Evolutionary conservation across 805 yeast genomes (phyloP).

Genomic region (Nakazawaea wyomingensis): DNA sequence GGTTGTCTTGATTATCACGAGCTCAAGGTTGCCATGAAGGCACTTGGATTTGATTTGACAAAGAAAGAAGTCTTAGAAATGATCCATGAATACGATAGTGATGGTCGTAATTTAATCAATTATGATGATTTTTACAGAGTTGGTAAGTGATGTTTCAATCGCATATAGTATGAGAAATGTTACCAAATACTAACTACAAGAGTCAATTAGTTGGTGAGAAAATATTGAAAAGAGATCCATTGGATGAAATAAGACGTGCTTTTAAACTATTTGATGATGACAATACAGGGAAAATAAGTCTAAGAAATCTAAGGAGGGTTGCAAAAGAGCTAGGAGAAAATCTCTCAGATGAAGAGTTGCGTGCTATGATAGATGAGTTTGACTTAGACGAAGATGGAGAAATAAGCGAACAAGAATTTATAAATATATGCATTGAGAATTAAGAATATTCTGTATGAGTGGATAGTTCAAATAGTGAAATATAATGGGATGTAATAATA

Average conservation of each 20-base stretch:
- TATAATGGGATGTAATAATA: not conserved
- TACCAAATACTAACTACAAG: not conserved
- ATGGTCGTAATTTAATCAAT: slow-evolving; percentile 64
- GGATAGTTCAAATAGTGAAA: too few relatives aligned
- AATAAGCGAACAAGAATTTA: slow-evolving; percentile 85
- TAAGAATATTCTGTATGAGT: too few relatives aligned
- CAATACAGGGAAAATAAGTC: slow-evolving; percentile 75
- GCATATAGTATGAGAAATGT: not conserved
- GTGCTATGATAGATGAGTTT: slow-evolving; percentile 97
- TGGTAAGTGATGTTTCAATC: slow-evolving; percentile 35
- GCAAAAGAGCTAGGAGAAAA: slow-evolving; percentile 92
- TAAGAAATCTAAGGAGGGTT: slow-evolving; percentile 79
- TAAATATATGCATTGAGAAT: slow-evolving; percentile 78
- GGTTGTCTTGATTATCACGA: slow-evolving; percentile 91
- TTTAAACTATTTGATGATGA: slow-evolving; percentile 87
- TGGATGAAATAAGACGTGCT: slow-evolving; percentile 88
- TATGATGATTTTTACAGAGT: slow-evolving; percentile 79
- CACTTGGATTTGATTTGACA: slow-evolving; percentile 82
- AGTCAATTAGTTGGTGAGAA: slow-evolving; percentile 56
- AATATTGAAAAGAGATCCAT: slow-evolving; percentile 84
- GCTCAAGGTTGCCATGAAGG: slow-evolving; percentile 87
- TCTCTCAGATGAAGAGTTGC: slow-evolving; percentile 83
- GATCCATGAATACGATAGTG: slow-evolving; percentile 77
- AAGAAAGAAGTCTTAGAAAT: slow-evolving; percentile 71
- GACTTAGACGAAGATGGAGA: slow-evolving; percentile 96